Percentiles rank a stretch among this genome's conserved stretches.
phyloP scores from a whole-genome alignment of 805 yeast species.

The Sugiyamaella americana region DNA sequence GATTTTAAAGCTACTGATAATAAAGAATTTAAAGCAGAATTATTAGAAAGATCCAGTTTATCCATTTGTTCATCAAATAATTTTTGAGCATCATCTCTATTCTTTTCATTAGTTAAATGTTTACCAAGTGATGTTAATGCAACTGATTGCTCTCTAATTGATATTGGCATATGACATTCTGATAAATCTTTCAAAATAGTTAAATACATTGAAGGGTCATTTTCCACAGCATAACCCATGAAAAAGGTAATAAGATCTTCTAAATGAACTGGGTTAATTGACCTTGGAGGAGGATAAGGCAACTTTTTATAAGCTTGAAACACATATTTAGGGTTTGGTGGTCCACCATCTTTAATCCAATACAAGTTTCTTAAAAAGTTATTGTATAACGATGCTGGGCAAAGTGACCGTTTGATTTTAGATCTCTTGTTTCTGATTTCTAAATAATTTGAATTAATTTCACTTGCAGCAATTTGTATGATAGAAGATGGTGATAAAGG shows the following conservation, averaged over 20 bases:
- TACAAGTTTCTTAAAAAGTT: constrained; percentile 23
- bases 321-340: constrained; percentile 12
- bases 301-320: constrained; percentile 25
- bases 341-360: constrained; percentile 2
- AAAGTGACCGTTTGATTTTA: constrained; percentile 11
- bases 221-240: constrained; percentile 10
- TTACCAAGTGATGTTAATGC: constrained; percentile 14
- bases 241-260: constrained; percentile 29
- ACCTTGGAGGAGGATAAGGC: constrained; percentile 33
- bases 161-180: constrained; percentile 28
- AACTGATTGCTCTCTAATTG: constrained; percentile 28
- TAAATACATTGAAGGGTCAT: constrained; percentile 10
- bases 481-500: neutral
- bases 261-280: constrained; percentile 28
- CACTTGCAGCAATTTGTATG: constrained; percentile 2
- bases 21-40: neutral
- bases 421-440: constrained; percentile 5
- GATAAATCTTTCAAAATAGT: constrained; percentile 23
- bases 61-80: neutral
- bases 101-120: neutral
- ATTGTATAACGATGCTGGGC: constrained; percentile 19
- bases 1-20: neutral
- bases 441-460: constrained; percentile 13
- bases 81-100: neutral
- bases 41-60: neutral